phyloP scores from a whole-genome alignment of 345 rosid species.

The Populus simonii region DNA sequence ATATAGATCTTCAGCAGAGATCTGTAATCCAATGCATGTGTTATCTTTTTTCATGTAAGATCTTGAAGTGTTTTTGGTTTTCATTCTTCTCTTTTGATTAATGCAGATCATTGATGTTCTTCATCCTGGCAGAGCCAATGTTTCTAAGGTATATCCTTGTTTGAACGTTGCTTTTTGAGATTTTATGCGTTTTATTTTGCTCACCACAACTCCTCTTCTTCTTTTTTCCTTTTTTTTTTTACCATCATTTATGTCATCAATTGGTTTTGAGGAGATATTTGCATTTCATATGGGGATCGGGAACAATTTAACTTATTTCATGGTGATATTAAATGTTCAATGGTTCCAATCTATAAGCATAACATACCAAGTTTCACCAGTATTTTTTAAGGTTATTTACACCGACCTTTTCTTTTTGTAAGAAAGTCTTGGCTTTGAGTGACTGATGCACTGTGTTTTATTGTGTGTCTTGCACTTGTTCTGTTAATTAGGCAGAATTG shows the following conservation, averaged over 20 bases:
- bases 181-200: neutral
- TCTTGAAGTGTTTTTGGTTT: neutral
- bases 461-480: neutral
- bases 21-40: neutral
- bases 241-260: neutral
- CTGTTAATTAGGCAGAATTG: slow-evolving; percentile 55
- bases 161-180: neutral
- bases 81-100: neutral
- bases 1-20: neutral
- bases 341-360: neutral
- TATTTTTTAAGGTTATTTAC: neutral
- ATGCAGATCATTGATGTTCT: slow-evolving; percentile 87
- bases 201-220: neutral
- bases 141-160: slow-evolving; percentile 61
- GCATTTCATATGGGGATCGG: neutral
- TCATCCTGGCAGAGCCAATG: slow-evolving; percentile 94
- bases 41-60: neutral
- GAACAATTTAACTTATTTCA: neutral
- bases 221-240: neutral
- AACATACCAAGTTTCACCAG: neutral
- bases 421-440: neutral
- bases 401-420: neutral
- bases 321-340: neutral
- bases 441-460: neutral
- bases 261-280: neutral